Base-by-base conservation (phyloP, 371 early-diverging fungal species). In the Mucor plumbeus region DNA sequence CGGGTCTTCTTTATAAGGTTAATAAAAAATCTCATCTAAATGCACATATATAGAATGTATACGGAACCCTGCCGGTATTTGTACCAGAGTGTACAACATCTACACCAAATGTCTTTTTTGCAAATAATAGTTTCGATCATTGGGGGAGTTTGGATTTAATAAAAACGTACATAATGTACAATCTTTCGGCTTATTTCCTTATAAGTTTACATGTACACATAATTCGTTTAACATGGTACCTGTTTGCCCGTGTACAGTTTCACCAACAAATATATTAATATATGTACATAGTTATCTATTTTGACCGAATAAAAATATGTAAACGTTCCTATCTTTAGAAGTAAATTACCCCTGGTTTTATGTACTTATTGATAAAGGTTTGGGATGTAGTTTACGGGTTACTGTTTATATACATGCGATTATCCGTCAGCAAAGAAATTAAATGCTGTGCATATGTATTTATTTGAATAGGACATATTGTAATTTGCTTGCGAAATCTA, bases 201-300 rank as follows among this genome's bases (percentile, higher is more conserved):
- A 44, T 44, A 17, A n/a, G 44, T 44, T 43, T n/a, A 44, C 44
- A 44, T 44, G 5, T 43, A 43, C 17, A 44, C 44, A 44, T 17
- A 17, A 17, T 6, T 44, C 44, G 44, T 44, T 44, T 17, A 44
- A 44, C 44, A 44, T 44, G 44, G 44, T 44, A 44, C 44, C n/a
- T 44, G 7, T n/a, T 44, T 44, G n/a, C 44, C n/a, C 44, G 44
- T 44, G 44, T 44, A 44, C 44, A 44, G 44, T 44, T 44, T 44
- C 44, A 44, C 44, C 17, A 44, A 44, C 44, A 17, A 44, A 44
- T 17, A 44, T 26, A 1, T 26, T 26, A 26, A 3, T 26, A 26
- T 1, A 26, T 26, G 26, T 3, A 26, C 26, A 3, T 26, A 26
- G 1, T 26, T 26, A 26, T 26, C 26, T 26, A 26, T 26, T 26